phyloP scores from a whole-genome alignment of 805 yeast genomes.

The Nakazawaea ernobii region DNA sequence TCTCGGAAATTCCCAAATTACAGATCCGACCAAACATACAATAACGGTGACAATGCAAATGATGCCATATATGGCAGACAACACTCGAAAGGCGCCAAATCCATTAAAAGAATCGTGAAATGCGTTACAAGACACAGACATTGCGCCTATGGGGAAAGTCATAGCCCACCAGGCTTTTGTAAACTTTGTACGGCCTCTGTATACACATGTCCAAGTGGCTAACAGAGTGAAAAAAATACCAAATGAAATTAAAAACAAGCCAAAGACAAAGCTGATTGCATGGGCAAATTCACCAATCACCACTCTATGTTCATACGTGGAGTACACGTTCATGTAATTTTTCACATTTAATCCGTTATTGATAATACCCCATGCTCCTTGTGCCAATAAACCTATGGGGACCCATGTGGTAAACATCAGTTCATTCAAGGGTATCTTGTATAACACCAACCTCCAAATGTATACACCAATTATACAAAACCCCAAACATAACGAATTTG shows the following conservation, averaged over 20 bases:
- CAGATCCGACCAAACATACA: conserved; percentile 32
- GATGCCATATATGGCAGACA: conserved; percentile 57
- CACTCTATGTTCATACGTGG: neutral
- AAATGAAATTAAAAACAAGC: conserved; percentile 14
- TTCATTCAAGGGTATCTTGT: conserved; percentile 52
- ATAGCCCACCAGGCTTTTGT: conserved; percentile 69
- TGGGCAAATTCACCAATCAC: conserved; percentile 7
- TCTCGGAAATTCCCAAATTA: conserved; percentile 25
- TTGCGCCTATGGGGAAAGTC: conserved; percentile 88
- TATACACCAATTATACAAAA: conserved; percentile 50
- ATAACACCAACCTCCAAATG: conserved; percentile 51
- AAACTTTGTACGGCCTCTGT: conserved; percentile 25
- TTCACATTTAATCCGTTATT: conserved; percentile 42
- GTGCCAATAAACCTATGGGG: conserved; percentile 83
- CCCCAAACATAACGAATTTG: conserved; percentile 61
- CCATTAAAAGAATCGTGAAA: conserved; percentile 41
- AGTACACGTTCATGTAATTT: conserved; percentile 9
- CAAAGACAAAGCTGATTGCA: conserved; percentile 2
- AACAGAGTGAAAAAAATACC: conserved; percentile 27
- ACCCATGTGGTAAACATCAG: conserved; percentile 62
- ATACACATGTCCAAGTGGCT: conserved; percentile 26
- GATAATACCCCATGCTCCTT: conserved; percentile 68
- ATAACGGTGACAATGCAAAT: conserved; percentile 41
- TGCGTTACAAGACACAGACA: conserved; percentile 55
- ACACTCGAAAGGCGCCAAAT: conserved; percentile 52